Percentiles rank a stretch among this genome's conserved stretches.
These are phyloP conservation scores for Eucalyptus erythrocorys DNA, from an alignment of 345 rosid genomes.

Conservation along the genomic window DNA sequence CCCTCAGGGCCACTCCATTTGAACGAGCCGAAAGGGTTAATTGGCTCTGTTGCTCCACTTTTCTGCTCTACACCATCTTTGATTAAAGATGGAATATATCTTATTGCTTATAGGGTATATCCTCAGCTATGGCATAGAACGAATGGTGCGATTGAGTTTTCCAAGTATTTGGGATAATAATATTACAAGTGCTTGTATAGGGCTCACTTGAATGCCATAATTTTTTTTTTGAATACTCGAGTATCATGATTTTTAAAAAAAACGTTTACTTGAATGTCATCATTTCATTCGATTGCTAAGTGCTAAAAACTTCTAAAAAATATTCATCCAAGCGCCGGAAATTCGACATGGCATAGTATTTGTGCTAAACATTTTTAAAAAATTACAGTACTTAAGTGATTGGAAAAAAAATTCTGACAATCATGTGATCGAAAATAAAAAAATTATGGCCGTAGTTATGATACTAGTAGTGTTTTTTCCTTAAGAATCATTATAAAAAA, in stretches of 20 bases:
- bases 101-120: neutral
- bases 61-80: neutral
- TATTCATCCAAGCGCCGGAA: neutral
- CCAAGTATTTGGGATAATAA: neutral
- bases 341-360: too few species aligned
- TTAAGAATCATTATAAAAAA: neutral
- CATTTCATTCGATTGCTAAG: too few species aligned
- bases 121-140: neutral
- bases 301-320: rapidly evolving
- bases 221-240: too few species aligned
- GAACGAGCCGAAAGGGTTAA: neutral
- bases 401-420: rapidly evolving
- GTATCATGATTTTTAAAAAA: too few species aligned
- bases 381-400: too few species aligned
- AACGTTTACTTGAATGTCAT: too few species aligned
- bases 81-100: neutral
- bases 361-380: too few species aligned
- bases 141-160: neutral
- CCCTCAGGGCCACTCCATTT: neutral
- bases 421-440: rapidly evolving
- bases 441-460: neutral
- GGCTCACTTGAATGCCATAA: neutral
- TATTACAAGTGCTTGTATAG: neutral
- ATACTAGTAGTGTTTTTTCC: neutral
- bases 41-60: neutral